Conservation (phyloP, 108 stramenopile species). For the Aureococcus anophagefferens region DNA sequence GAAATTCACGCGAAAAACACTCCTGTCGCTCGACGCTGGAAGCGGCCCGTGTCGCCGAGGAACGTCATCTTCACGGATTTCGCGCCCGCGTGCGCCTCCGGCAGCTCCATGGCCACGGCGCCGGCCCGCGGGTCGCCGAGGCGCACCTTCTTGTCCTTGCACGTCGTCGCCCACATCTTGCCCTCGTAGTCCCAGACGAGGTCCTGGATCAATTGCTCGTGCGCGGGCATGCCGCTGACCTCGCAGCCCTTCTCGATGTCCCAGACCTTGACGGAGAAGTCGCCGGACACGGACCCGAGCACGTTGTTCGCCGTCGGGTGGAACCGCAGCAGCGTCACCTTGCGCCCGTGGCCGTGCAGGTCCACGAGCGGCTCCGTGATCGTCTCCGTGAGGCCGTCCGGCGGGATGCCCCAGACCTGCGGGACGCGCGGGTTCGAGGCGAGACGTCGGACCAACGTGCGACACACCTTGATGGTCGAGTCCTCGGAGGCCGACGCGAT, state of each 20-base stretch:
- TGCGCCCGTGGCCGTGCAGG: slow-evolving; percentile 78
- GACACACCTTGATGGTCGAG: slow-evolving; percentile 75
- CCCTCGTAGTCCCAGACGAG: slow-evolving; percentile 88
- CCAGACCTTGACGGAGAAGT: slow-evolving; percentile 89
- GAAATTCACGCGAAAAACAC: no score
- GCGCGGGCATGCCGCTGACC: slow-evolving; percentile 51
- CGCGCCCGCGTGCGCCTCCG: slow-evolving; percentile 77
- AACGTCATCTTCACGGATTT: slow-evolving; percentile 78
- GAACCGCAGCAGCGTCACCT: slow-evolving; percentile 79
- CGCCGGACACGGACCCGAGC: slow-evolving; percentile 64
- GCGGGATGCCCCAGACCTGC: slow-evolving; percentile 93
- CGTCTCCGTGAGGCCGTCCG: slow-evolving; percentile 67
- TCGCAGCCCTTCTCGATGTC: slow-evolving; percentile 75
- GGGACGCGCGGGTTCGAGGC: slow-evolving; percentile 42
- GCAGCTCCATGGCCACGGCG: slow-evolving; percentile 37
- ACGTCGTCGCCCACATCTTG: slow-evolving; percentile 66
- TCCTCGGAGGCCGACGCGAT: slow-evolving; percentile 86
- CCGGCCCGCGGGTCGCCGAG: slow-evolving; percentile 74
- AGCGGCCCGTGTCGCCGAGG: slow-evolving; percentile 70
- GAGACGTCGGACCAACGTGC: no score
- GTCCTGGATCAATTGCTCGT: slow-evolving; percentile 81
- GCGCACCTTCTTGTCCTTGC: slow-evolving; percentile 90
- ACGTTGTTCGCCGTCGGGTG: slow-evolving; percentile 88
- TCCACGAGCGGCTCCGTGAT: slow-evolving; percentile 74
- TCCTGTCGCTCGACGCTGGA: no score